Percentiles rank a stretch among this genome's conserved stretches.
phyloP scores from a whole-genome alignment of 129 eudicot species.

The Cynara cardunculus region DNA sequence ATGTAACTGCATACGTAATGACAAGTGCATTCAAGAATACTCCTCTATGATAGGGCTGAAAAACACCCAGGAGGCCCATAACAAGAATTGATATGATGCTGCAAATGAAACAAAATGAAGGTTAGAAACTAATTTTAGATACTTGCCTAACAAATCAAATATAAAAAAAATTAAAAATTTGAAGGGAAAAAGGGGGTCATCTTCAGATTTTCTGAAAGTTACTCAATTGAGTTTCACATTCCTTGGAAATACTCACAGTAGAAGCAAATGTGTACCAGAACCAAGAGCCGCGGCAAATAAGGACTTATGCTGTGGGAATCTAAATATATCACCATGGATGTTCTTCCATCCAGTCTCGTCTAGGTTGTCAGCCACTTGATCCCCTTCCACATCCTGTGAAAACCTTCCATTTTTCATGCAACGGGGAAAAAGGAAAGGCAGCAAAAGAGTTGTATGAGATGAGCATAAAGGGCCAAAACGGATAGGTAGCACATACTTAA shows the following conservation, averaged over 20 bases:
- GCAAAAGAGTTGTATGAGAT: not conserved
- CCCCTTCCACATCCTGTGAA: constrained; percentile 55
- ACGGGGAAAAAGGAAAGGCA: not conserved
- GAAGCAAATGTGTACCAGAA: constrained; percentile 61
- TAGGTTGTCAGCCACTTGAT: constrained; percentile 37
- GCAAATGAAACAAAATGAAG: constrained; percentile 14
- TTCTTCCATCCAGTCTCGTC: constrained; percentile 82
- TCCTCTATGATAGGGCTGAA: constrained; percentile 58
- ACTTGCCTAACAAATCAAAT: too few species aligned
- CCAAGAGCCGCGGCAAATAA: constrained; percentile 71
- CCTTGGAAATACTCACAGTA: constrained; percentile 41
- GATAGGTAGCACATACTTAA: not conserved
- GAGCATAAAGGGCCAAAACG: not conserved
- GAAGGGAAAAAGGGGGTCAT: not conserved
- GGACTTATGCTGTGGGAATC: constrained; percentile 65
- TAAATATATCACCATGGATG: constrained; percentile 79
- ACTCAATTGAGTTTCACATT: not conserved
- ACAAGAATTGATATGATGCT: constrained; percentile 50
- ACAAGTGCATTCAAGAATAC: constrained; percentile 56
- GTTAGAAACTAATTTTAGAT: not conserved
- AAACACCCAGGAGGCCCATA: constrained; percentile 44
- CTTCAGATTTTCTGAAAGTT: not conserved
- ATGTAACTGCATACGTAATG: constrained; percentile 57
- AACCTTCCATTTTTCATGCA: constrained; percentile 34
- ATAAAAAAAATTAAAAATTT: not conserved